Evolutionary conservation across 164 flowering plant genomes (phyloP), one percentile per base, ranked within the genome.

Genomic region (Nymphaea colorata): DNA sequence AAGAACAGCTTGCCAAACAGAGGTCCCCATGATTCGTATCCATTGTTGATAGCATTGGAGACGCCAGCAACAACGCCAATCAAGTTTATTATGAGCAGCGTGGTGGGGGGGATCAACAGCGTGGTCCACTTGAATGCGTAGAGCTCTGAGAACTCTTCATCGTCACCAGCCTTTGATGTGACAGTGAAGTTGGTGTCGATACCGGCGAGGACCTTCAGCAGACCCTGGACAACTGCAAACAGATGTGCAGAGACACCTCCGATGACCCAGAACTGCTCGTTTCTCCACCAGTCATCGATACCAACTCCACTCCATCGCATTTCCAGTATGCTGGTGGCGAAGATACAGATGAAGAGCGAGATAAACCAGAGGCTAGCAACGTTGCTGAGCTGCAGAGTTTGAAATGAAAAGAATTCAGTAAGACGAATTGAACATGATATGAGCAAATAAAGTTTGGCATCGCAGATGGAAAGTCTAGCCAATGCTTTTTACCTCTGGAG

Each of bases 251-350:
- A 86, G 66, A 82, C 84, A 12, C 90, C 88, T 71, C 88, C 88
- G 62, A 86, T 86, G 55, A 84, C 88, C 90, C 87, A 86, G 71
- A 86, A 86, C 73, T 86, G 91, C 67, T 86, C 91, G 51, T 84
- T 84, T 68, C 88, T 83, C 91, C 88, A 86, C 87, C 91, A 86
- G 15, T 84, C 86, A 66, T 85, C 89, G 11, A 87, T 76, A n/a
- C 88, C 83, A 68, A 86, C 85, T 6, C 86, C 87, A 72, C 88
- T 82, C 91, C 91, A 86, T 67, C 86, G 75, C 85, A 86, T 82
- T 72, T 86, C 91, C 62, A 86, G 68, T 17, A 85, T 78, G 66
- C 86, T 61, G 0, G 91, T 84, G 6, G 82, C 82, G 59, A 82
- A 78, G 66, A 86, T 84, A 55, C 78, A 86, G 42, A 86, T 79